Base-by-base conservation (phyloP, 148 eudicot species). In the Diospyros lotus region DNA sequence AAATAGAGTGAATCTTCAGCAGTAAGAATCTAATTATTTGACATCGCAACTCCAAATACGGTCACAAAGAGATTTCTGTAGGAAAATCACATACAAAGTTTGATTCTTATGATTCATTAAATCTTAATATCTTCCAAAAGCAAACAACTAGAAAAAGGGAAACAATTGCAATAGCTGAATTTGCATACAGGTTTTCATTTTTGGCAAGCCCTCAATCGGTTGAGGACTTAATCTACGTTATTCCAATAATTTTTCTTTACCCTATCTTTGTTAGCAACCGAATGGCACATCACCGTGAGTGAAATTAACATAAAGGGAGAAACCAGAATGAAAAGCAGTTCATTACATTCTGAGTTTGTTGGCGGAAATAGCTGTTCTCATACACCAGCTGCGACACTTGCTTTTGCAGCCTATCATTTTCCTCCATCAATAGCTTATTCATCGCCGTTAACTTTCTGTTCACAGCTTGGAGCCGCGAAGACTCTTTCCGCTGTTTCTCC, bases 341-440 rank as follows among this genome's bases (percentile, higher is more conserved):
- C 8, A 9, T 77, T 80, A 87, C 90, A 74, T 80, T 87, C 41
- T 80, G 90, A 63, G 83, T 77, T 58, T 84, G 90, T 81, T 84
- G 85, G 74, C 90, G 87, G 58, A 87, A 82, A 60, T 48, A 84
- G 62, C 86, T 74, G 71, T 84, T 87, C 77, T 87, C 87, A 75
- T 87, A 82, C 72, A 87, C 89, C 83, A 86, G 78, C 53, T 86
- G 86, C 2, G 87, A 84, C n/a, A 86, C 89, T 75, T 86, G 89
- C 69, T 87, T 84, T 76, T 87, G 90, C 75, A 87, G 64, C 77
- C 90, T 76, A 66, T 87, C 90, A 78, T 87, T 87, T 59, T 87
- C 90, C 84, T 87, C 90, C 90, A 87, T 87, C 82, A 87, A 79
- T 77, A 87, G 73, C 86, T 87, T 87, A 58, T 87, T 87, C 87